A percentile compares a stretch with the other conserved stretches of the same genome.
Evolutionary conservation across 768 basidiomycete species (phyloP).

Genomic region (Collybia sp.): DNA sequence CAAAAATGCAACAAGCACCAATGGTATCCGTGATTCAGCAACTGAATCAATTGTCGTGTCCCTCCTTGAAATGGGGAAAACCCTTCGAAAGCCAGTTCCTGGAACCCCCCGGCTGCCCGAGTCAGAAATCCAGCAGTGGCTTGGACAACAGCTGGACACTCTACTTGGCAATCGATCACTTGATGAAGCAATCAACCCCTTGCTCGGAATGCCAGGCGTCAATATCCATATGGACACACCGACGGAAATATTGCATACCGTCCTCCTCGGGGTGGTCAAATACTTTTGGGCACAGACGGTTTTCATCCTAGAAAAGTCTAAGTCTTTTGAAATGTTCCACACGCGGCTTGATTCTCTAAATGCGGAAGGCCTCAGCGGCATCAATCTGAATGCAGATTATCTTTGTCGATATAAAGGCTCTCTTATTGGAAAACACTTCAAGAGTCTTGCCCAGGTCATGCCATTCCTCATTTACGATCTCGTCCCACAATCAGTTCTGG

Average conservation of each 20-base stretch:
- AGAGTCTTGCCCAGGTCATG: conserved; percentile 18
- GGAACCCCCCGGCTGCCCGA: background rate
- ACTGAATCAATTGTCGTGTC: background rate
- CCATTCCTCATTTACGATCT: conserved; percentile 18
- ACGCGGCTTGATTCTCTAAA: background rate
- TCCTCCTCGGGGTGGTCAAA: background rate
- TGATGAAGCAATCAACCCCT: conserved; percentile 2
- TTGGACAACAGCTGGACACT: conserved; percentile 1
- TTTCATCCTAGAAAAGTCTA: background rate
- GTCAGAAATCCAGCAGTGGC: background rate
- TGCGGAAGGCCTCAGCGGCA: background rate
- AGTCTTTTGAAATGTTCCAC: background rate
- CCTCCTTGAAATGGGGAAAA: background rate
- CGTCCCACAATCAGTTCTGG: conserved; percentile 7
- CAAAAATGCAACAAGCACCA: background rate
- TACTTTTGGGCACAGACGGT: background rate
- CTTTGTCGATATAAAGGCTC: background rate
- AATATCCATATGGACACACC: conserved; percentile 1
- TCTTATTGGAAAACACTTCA: conserved; percentile 12
- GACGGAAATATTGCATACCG: background rate
- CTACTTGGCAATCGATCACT: background rate
- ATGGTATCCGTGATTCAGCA: background rate
- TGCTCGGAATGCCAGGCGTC: conserved; percentile 5
- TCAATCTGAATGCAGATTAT: background rate
- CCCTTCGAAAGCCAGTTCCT: background rate